Conservation (phyloP, 164 flowering plant genomes). For the Kingdonia uniflora region DNA sequence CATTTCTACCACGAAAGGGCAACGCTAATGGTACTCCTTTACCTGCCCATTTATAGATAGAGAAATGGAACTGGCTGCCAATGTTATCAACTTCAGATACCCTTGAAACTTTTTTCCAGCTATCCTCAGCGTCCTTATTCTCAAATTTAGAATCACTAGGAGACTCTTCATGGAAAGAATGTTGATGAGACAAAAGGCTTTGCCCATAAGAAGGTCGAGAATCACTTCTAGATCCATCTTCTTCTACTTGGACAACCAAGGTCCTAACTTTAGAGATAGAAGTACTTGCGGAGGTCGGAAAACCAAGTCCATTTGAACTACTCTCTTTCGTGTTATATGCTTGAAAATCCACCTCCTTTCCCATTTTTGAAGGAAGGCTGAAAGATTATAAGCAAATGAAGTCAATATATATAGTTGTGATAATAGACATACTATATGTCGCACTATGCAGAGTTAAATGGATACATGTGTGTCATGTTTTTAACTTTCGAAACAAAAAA, state of each 20-base stretch:
- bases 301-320: constrained; percentile 15
- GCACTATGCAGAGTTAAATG: no score
- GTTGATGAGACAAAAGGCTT: constrained; percentile 33
- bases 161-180: constrained; percentile 20
- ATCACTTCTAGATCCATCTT: constrained; percentile 26
- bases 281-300: constrained; percentile 21
- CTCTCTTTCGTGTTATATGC: constrained; percentile 23
- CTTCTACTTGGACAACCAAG: constrained; percentile 19
- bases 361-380: constrained; percentile 55
- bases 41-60: constrained; percentile 87
- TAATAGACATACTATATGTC: no score
- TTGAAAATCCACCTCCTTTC: constrained; percentile 32
- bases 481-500: no score
- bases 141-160: constrained; percentile 10
- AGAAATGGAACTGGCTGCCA: constrained; percentile 60
- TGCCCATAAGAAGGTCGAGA: constrained; percentile 16
- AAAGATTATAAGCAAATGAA: constrained; percentile 7
- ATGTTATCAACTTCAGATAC: constrained; percentile 13
- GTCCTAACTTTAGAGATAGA: constrained; percentile 30
- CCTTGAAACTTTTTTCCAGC: constrained; percentile 13
- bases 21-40: constrained; percentile 42
- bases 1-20: constrained; percentile 28
- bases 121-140: constrained; percentile 14
- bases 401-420: no score
- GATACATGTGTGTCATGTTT: no score